Conservation (phyloP, 768 basidiomycete species). For the Peribolospora kevripleyi region DNA sequence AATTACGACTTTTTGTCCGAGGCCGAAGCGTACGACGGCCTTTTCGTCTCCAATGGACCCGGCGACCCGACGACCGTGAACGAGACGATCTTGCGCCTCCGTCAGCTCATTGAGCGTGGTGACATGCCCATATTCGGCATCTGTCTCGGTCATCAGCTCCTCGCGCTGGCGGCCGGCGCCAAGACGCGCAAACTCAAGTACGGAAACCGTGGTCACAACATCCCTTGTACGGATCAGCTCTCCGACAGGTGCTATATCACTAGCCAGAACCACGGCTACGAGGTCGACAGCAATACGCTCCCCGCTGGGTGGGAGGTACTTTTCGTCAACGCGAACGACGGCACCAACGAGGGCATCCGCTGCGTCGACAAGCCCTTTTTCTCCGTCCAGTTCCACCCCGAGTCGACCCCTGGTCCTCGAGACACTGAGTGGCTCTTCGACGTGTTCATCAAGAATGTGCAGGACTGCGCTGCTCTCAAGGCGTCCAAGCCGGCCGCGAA, state of each 20-base stretch:
- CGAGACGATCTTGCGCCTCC: slow-evolving; percentile 42
- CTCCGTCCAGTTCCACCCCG: slow-evolving; percentile 98
- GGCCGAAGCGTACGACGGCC: slow-evolving; percentile 68
- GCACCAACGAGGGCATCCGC: slow-evolving; percentile 92
- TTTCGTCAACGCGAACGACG: slow-evolving; percentile 89
- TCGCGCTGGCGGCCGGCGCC: slow-evolving; percentile 83
- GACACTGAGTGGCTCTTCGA: slow-evolving; percentile 99
- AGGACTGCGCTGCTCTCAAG: slow-evolving; percentile 33
- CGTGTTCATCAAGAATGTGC: slow-evolving; percentile 73
- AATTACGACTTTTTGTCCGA: slow-evolving; percentile 57
- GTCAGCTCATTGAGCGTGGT: slow-evolving; percentile 30
- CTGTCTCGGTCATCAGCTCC: slow-evolving; percentile 89
- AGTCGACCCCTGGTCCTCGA: slow-evolving; percentile 82
- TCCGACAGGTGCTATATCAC: slow-evolving; percentile 97
- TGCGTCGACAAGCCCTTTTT: slow-evolving; percentile 82
- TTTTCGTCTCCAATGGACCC: slow-evolving; percentile 94
- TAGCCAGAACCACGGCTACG: slow-evolving; percentile 94
- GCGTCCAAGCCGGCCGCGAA: slow-evolving; percentile 31
- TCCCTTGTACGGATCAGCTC: slow-evolving; percentile 81
- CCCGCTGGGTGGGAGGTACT: slow-evolving; percentile 74
- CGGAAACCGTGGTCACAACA: slow-evolving; percentile 95
- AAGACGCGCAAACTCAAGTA: slow-evolving; percentile 98
- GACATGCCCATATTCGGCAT: slow-evolving; percentile 81
- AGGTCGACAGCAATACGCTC: slow-evolving; percentile 61
- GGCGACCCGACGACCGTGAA: slow-evolving; percentile 77